A percentile compares a stretch with the other conserved stretches of the same genome.
These are phyloP conservation scores for Chaetomium fimeti DNA, from an alignment of 495 filamentous ascomycete genomes.

Conservation along the genomic window DNA sequence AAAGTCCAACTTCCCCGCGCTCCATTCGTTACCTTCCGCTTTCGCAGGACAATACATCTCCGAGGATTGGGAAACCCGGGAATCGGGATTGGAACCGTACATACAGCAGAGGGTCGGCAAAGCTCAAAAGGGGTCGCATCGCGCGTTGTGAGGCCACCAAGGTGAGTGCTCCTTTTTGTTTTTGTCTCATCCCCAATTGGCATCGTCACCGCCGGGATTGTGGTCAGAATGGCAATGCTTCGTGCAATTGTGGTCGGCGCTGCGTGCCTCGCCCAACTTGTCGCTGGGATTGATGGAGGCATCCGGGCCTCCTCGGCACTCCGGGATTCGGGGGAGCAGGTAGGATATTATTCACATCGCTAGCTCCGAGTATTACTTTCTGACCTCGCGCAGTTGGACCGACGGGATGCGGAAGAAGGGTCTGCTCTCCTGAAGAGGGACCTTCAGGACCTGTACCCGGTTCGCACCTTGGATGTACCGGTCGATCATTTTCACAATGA, in stretches of 20 bases:
- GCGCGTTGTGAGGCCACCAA: not conserved
- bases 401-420: slow-evolving; percentile 3
- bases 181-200: not conserved
- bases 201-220: not conserved
- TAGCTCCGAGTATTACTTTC: not conserved
- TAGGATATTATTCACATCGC: not conserved
- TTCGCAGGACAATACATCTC: slow-evolving; percentile 5
- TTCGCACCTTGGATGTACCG: slow-evolving; percentile 62
- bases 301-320: slow-evolving; percentile 24
- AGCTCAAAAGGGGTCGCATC: not conserved
- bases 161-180: slow-evolving; percentile 1
- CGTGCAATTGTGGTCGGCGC: slow-evolving; percentile 17
- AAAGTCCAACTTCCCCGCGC: not conserved
- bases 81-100: no score
- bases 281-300: slow-evolving; percentile 6
- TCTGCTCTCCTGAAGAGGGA: slow-evolving; percentile 1
- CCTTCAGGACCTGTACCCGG: slow-evolving; percentile 27
- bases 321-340: slow-evolving; percentile 24
- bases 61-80: not conserved
- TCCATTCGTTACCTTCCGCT: slow-evolving; percentile 7
- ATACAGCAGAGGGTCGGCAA: not conserved
- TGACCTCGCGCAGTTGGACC: slow-evolving; percentile 15
- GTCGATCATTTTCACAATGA: slow-evolving; percentile 77
- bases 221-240: slow-evolving; percentile 18
- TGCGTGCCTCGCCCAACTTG: slow-evolving; percentile 19